Evolutionary conservation across 495 filamentous ascomycete species (phyloP).

Genomic region (Tuber melanosporum): DNA sequence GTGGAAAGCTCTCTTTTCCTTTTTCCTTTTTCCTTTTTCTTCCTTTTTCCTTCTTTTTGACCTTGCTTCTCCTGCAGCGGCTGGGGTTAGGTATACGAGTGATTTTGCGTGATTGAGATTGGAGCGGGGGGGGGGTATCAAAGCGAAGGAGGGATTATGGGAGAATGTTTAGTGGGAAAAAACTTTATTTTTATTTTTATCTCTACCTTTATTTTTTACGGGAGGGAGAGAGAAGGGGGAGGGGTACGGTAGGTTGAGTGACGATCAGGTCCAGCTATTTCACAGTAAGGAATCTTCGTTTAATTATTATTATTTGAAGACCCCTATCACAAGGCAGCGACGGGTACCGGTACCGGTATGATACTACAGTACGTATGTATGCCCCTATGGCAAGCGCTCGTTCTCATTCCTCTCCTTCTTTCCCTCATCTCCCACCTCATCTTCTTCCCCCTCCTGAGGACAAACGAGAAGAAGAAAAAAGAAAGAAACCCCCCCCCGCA

Average conservation of each 20-base stretch:
- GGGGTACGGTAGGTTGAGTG: neutral
- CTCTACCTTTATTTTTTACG: neutral
- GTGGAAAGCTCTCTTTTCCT: neutral
- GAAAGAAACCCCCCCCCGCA: neutral
- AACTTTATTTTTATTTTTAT: neutral
- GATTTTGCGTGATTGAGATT: neutral
- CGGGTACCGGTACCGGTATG: too few species aligned
- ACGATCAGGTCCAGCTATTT: neutral
- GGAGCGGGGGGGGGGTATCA: neutral
- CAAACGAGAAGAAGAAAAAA: neutral
- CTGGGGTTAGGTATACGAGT: neutral
- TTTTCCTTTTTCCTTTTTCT: neutral
- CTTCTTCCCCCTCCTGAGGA: neutral
- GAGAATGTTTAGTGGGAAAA: neutral
- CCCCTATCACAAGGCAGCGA: neutral
- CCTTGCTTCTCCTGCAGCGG: neutral
- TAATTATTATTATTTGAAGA: neutral
- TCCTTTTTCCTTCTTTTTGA: neutral
- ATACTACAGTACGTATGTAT: too few species aligned
- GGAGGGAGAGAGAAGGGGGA: neutral
- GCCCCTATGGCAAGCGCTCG: neutral
- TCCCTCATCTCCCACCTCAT: neutral
- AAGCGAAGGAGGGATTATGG: neutral
- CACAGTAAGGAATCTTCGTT: neutral
- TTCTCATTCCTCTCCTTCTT: neutral